Conservation (phyloP, 495 filamentous ascomycete species). For the Penicillium dipodomyicola region DNA sequence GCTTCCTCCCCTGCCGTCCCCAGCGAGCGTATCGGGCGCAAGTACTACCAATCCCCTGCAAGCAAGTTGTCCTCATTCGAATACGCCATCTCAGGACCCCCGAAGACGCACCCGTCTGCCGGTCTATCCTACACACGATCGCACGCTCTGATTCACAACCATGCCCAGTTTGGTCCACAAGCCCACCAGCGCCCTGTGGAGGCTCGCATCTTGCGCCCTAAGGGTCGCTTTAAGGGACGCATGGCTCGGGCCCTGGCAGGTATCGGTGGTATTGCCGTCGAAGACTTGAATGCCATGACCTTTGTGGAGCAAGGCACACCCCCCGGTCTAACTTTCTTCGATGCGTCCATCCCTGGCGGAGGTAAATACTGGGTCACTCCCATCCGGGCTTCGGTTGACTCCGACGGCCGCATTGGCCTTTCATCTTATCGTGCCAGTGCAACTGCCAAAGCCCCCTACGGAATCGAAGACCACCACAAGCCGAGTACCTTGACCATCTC, state of each 20-base stretch:
- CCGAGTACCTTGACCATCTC: slow-evolving; percentile 25
- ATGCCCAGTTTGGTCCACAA: slow-evolving; percentile 80
- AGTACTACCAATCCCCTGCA: slow-evolving; percentile 38
- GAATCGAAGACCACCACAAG: slow-evolving; percentile 38
- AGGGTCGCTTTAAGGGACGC: slow-evolving; percentile 38
- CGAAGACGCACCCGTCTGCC: slow-evolving; percentile 85
- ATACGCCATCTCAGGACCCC: slow-evolving; percentile 63
- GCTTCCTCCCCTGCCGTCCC: slow-evolving; percentile 43
- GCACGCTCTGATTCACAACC: slow-evolving; percentile 66
- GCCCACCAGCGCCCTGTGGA: slow-evolving; percentile 57
- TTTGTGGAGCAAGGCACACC: slow-evolving; percentile 34
- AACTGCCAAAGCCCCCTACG: slow-evolving; percentile 51
- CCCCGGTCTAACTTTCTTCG: slow-evolving; percentile 47
- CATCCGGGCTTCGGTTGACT: slow-evolving; percentile 53
- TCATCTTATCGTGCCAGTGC: slow-evolving; percentile 43
- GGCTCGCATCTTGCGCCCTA: slow-evolving; percentile 62
- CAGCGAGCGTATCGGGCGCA: slow-evolving; percentile 33
- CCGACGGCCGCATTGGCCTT: slow-evolving; percentile 58
- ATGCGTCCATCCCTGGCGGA: slow-evolving; percentile 62
- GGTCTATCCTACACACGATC: slow-evolving; percentile 84
- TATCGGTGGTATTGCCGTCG: slow-evolving; percentile 50
- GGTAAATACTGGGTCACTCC: slow-evolving; percentile 63
- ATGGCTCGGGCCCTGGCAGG: slow-evolving; percentile 43
- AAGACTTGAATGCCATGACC: slow-evolving; percentile 43
- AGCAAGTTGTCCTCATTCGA: slow-evolving; percentile 40